These are phyloP conservation scores for Clonostachys rhizophaga DNA, from an alignment of 2,329 filamentous ascomycete species.

Conservation along the genomic window DNA sequence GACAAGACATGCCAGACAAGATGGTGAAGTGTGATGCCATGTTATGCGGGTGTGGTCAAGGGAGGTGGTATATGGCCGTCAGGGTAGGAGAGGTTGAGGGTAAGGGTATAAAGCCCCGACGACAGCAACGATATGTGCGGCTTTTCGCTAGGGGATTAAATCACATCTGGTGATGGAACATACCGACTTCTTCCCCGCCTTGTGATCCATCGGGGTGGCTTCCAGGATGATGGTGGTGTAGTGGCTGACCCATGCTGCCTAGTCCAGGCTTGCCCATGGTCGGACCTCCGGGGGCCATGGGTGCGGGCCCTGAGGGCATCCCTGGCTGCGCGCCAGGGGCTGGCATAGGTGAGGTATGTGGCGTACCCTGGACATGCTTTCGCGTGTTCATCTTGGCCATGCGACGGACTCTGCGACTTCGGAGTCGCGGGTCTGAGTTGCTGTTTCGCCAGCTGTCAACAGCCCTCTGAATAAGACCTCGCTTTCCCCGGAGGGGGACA, in stretches of 20 bases:
- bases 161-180: conserved; percentile 96
- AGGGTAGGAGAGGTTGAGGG: not conserved
- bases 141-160: conserved; percentile 15
- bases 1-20: not conserved
- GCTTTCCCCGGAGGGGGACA: conserved; percentile 83
- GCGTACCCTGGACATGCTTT: conserved; percentile 61
- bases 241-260: conserved; percentile 58
- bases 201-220: conserved; percentile 44
- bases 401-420: conserved; percentile 85
- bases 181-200: conserved; percentile 87
- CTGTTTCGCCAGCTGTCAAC: conserved; percentile 99
- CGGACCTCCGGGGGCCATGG: conserved; percentile 53
- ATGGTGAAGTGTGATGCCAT: conserved; percentile 1
- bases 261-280: conserved; percentile 64
- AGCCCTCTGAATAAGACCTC: conserved; percentile 91
- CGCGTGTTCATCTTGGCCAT: conserved; percentile 95
- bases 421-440: conserved; percentile 88
- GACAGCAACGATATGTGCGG: conserved; percentile 23
- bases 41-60: not conserved
- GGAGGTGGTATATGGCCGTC: too few species aligned
- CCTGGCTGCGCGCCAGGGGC: conserved; percentile 61
- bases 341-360: conserved; percentile 62
- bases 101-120: not conserved
- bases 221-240: conserved; percentile 61
- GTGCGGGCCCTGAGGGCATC: conserved; percentile 56